Percentiles rank a stretch among this genome's conserved stretches.
Evolutionary conservation across 768 basidiomycete species (phyloP).

Genomic region (Trametes punicea): DNA sequence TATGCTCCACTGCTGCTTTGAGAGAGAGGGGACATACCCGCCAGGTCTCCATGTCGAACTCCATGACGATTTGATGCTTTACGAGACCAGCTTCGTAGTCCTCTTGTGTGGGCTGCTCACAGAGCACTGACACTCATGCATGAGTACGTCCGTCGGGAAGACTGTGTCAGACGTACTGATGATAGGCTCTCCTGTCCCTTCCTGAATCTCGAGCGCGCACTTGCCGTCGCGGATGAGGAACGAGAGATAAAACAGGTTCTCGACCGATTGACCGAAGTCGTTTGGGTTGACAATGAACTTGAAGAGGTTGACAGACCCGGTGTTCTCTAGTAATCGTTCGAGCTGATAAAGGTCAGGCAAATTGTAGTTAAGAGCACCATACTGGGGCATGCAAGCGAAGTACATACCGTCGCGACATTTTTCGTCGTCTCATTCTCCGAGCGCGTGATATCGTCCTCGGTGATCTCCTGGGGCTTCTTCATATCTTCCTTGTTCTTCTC

Average conservation of each 20-base stretch:
- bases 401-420: constrained; percentile 69
- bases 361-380: background rate
- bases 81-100: constrained; percentile 62
- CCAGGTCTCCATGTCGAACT: constrained; percentile 91
- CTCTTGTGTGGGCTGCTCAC: constrained; percentile 59
- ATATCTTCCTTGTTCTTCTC: constrained; percentile 71
- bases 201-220: constrained; percentile 66
- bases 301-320: constrained; percentile 74
- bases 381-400: background rate
- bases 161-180: constrained; percentile 54
- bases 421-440: constrained; percentile 88
- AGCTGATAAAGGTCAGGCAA: constrained; percentile 45
- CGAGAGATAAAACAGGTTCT: constrained; percentile 93
- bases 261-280: constrained; percentile 90
- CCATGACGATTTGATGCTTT: constrained; percentile 85
- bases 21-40: constrained; percentile 41
- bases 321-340: constrained; percentile 49
- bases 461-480: constrained; percentile 74
- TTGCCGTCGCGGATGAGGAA: constrained; percentile 88
- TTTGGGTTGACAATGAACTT: constrained; percentile 85
- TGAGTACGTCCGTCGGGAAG: background rate
- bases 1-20: background rate
- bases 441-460: constrained; percentile 76
- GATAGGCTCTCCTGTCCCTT: constrained; percentile 61
- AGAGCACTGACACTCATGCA: constrained; percentile 45